Evolutionary conservation across 352 stramenopile genomes (phyloP).

Genomic region (Phytophthora ohioensis): DNA sequence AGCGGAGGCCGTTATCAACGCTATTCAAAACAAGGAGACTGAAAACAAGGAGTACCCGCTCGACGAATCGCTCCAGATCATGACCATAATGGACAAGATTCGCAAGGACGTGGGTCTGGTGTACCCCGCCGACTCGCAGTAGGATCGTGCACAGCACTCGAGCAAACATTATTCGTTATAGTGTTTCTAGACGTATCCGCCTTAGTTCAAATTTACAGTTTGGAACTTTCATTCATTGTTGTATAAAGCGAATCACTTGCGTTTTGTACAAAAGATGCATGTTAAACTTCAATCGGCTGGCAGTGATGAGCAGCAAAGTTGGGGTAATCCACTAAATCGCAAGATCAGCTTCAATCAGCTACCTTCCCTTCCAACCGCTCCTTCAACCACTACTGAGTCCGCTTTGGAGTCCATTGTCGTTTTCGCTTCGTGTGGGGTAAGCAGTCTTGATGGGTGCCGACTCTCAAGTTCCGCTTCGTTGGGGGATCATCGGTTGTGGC

Average conservation of each 20-base stretch:
- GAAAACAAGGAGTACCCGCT: constrained; percentile 60
- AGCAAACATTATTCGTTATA: constrained; percentile 1
- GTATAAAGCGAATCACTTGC: not conserved
- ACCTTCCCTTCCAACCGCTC: not conserved
- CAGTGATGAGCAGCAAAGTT: not conserved
- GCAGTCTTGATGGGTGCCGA: constrained; percentile 15
- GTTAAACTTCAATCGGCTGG: constrained; percentile 5
- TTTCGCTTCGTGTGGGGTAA: constrained; percentile 5
- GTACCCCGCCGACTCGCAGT: constrained; percentile 40
- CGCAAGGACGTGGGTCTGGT: constrained; percentile 61
- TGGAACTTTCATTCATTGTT: not conserved
- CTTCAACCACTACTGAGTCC: not conserved
- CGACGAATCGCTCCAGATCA: constrained; percentile 65
- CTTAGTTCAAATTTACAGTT: not conserved
- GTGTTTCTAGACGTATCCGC: not conserved
- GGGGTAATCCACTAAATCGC: not conserved
- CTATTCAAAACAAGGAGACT: constrained; percentile 58
- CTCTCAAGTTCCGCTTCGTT: constrained; percentile 48
- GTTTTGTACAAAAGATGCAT: not conserved
- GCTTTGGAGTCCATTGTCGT: not conserved
- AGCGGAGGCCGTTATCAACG: constrained; percentile 65
- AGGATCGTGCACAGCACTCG: not conserved
- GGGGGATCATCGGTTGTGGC: constrained; percentile 71
- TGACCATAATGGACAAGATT: constrained; percentile 73
- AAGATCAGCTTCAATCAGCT: constrained; percentile 1